phyloP scores from a whole-genome alignment of 768 basidiomycete species.

The Sporobolomyces pararoseus region DNA sequence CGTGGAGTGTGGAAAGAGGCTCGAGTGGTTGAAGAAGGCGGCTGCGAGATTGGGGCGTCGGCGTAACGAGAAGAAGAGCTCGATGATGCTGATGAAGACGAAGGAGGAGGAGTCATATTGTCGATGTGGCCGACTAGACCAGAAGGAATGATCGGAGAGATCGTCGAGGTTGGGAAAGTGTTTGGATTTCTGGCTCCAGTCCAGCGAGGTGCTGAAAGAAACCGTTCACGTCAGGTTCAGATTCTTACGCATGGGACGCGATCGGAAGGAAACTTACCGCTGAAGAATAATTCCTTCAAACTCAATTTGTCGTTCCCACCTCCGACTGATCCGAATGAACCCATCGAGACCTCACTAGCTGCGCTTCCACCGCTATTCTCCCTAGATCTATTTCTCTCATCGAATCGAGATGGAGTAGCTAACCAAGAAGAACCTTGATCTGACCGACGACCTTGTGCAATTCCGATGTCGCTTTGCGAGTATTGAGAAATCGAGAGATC shows the following conservation, averaged over 20 bases:
- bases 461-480: slow-evolving; percentile 6
- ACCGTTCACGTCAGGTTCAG: neutral
- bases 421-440: neutral
- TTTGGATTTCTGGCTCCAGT: neutral
- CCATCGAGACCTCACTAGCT: slow-evolving; percentile 9
- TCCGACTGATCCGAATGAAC: neutral
- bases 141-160: slow-evolving; percentile 3
- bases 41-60: slow-evolving; percentile 2
- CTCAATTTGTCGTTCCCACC: slow-evolving; percentile 5
- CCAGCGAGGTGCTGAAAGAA: slow-evolving; percentile 16
- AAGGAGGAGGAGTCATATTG: slow-evolving; percentile 7
- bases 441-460: neutral
- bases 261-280: neutral
- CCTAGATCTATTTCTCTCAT: neutral
- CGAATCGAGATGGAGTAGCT: neutral
- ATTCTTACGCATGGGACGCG: neutral
- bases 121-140: neutral
- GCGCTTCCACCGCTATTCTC: slow-evolving; percentile 12
- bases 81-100: neutral
- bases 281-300: slow-evolving; percentile 4
- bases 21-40: neutral
- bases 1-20: neutral
- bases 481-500: slow-evolving; percentile 10
- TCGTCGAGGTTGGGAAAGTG: slow-evolving; percentile 5
- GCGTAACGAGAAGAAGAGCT: slow-evolving; percentile 1